A percentile compares a stretch with the other conserved stretches of the same genome.
Evolutionary conservation across 2,329 filamentous ascomycete genomes (phyloP).

Genomic region (Colletotrichum sp.): DNA sequence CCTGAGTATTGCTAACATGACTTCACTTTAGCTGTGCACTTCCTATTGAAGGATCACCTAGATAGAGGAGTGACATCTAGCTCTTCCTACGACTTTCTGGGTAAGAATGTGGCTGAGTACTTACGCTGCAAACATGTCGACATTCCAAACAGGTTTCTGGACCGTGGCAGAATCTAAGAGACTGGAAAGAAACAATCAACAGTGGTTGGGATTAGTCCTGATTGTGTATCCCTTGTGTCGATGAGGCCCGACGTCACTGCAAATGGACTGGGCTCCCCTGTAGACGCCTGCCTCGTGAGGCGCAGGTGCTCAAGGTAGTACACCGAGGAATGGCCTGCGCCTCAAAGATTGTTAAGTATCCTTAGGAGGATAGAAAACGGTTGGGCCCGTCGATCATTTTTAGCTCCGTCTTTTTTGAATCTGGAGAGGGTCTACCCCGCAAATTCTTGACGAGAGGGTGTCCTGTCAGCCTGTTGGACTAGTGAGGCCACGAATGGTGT

Average conservation of each 20-base stretch:
- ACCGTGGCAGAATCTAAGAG: slow-evolving; percentile 23
- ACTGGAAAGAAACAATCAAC: neutral
- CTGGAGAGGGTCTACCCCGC: neutral
- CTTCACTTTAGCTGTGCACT: slow-evolving; percentile 29
- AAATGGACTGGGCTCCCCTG: neutral
- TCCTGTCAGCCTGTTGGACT: neutral
- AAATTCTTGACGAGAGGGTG: neutral
- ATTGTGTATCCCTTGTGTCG: neutral
- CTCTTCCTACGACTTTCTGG: slow-evolving; percentile 34
- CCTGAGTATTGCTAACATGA: neutral
- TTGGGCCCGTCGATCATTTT: neutral
- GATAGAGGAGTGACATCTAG: slow-evolving; percentile 23
- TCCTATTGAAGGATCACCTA: slow-evolving; percentile 47
- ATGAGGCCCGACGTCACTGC: neutral
- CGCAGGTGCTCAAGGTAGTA: neutral
- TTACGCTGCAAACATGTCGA: slow-evolving; percentile 31
- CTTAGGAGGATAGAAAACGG: neutral
- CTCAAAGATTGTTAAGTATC: neutral
- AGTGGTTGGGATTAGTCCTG: neutral
- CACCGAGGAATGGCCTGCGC: neutral
- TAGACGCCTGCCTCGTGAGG: neutral
- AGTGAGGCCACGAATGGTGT: neutral
- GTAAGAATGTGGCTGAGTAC: slow-evolving; percentile 34
- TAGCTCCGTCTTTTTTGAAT: neutral
- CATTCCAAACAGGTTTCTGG: slow-evolving; percentile 31